Base-by-base conservation (phyloP, 805 yeast species). In the Cyberlindnera galapagoensis region DNA sequence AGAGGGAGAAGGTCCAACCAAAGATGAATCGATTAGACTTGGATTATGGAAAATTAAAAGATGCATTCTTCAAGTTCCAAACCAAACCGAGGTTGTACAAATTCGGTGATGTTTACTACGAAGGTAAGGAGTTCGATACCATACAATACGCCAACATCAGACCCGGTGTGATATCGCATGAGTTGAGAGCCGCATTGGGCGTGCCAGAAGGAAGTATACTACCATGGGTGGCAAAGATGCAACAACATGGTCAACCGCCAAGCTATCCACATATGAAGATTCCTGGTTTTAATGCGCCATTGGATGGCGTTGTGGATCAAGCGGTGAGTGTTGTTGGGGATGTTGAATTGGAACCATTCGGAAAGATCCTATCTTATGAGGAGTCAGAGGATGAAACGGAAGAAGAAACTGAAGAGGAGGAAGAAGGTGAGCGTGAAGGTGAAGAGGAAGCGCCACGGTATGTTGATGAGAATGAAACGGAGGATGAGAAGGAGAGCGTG, bases 1-100 rank as follows among this genome's bases (percentile, higher is more conserved):
- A 80, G 54, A 67, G 97, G 40, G 90, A 83, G 35, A 67, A 82
- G 31, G 94, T 87, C 0, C 96, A 85, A 54, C 96, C 96, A 0
- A 85, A 84, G 52, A 65, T 86, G 76, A 94, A 94, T 1, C 66
- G 76, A 32, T 55, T 90, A 15, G 97, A 90, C 52, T 71, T 92
- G 16, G 97, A 90, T 56, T 88, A 81, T 52, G 79, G 73, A 40
- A 81, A 76, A 42, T 57, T 90, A 14, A 77, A 85, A 51, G 83
- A 84, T 53, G 95, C 96, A 0, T 88, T 90, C 49, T 88, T 86
- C 67, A 80, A 79, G 51, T 62, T 71, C 47, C 95, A 90, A 48
- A 65, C 77, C 0, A 79, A 76, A 45, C 97, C 97, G 0, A 62
- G 67, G 26, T 46, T 90, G 30, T 66, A 73, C 15, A 66, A 63